phyloP scores from a whole-genome alignment of 495 filamentous ascomycete species.

The Cercophora samala region DNA sequence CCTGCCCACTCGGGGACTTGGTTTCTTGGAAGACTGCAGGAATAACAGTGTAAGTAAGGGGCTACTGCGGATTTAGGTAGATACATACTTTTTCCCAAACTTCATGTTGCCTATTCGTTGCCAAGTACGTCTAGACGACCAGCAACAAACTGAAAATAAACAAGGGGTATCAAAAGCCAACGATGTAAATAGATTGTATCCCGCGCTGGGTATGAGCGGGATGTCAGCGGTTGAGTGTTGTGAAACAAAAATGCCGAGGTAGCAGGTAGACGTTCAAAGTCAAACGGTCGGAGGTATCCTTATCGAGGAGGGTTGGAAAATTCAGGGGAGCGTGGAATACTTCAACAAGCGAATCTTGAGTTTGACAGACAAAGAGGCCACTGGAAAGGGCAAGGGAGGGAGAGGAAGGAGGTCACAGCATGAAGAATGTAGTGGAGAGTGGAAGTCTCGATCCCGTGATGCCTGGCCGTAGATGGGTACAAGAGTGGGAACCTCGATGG shows the following conservation, averaged over 20 bases:
- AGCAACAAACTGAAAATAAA: not conserved
- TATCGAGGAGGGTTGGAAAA: not conserved
- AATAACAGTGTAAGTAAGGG: conserved; percentile 20
- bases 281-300: not conserved
- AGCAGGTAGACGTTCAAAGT: not conserved
- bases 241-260: not conserved
- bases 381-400: not conserved
- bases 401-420: not conserved
- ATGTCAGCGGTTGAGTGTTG: not conserved
- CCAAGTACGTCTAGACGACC: not conserved
- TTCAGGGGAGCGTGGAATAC: not conserved
- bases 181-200: not conserved
- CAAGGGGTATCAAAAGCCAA: not conserved
- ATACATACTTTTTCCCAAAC: conserved; percentile 66
- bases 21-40: conserved; percentile 74
- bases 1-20: conserved; percentile 95
- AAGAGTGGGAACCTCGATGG: not conserved
- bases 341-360: not conserved
- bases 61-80: not conserved
- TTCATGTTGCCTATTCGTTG: conserved; percentile 56
- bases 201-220: not conserved
- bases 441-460: not conserved
- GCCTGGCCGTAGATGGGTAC: not conserved
- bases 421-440: not conserved
- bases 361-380: not conserved